Base-by-base conservation (phyloP, 2,329 filamentous ascomycete genomes). In the Clonostachys sp. region DNA sequence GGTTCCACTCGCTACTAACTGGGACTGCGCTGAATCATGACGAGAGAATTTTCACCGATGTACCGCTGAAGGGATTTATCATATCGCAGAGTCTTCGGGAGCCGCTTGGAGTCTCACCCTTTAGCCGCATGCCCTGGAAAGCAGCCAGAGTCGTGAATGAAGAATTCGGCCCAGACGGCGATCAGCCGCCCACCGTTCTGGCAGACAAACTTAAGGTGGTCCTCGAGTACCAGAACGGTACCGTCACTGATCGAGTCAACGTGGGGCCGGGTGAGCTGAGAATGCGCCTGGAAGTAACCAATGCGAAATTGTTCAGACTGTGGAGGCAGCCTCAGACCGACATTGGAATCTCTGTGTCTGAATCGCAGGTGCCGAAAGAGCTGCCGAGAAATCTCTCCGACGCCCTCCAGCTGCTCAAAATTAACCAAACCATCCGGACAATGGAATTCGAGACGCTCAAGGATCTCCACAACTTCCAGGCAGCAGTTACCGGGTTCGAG, bases 201-300 rank as follows among this genome's bases (percentile, higher is more conserved):
- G 89, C 89, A 1, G 86, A 94, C 57, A 80, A 80, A 55, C 70
- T 96, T 51, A 81, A 90, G 30, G 75, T 95, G 16, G 78, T 95
- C 46, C 75, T 89, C 34, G 84, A 90, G 48, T 89, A 87, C 53
- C 81, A 86, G 51, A 83, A 85, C 54, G 89, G 90, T 44, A 89
- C 84, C 40, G 73, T 95, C 14, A 89, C 88, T 3, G 91, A 96
- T 66, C 81, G 91, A 36, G 75, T 96, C 59, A 95, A 95, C 55
- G 75, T 95, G 57, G 84, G 77, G 3, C 84, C 85, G 12, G 87
- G 87, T n/a, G 86, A 90, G 64, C 62, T 90, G 55, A 81, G 81
- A 56, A 63, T 91, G 44, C 75, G 81, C 33, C 70, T 90, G 34
- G 81, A 86, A 53, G 78, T 86, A 34, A 73, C 75, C 47, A 77